A percentile compares a stretch with the other conserved stretches of the same genome.
These are phyloP conservation scores for Tetracentron sinense DNA, from an alignment of 164 flowering plant species.

Conservation along the genomic window DNA sequence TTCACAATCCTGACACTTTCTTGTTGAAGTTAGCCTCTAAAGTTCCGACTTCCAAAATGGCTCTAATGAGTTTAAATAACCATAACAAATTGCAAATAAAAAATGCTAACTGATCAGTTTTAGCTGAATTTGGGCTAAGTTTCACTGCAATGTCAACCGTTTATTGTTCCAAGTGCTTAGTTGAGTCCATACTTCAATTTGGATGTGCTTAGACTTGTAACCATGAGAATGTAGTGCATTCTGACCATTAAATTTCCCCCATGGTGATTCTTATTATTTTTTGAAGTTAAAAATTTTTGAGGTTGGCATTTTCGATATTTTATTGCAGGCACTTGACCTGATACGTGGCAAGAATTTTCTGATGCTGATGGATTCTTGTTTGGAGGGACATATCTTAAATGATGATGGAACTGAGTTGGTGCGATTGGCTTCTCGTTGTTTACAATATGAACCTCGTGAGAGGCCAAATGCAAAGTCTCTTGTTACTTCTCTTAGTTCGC, in stretches of 20 bases:
- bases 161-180: no score
- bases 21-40: background rate
- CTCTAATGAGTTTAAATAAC: background rate
- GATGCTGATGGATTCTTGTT: constrained; percentile 86
- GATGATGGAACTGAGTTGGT: constrained; percentile 90
- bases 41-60: background rate
- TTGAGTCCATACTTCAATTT: no score
- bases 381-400: constrained; percentile 85
- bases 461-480: constrained; percentile 86
- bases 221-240: background rate
- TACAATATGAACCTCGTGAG: constrained; percentile 90
- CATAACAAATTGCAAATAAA: background rate
- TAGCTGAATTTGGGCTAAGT: background rate
- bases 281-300: background rate
- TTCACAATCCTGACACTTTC: background rate
- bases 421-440: constrained; percentile 79
- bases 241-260: background rate
- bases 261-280: background rate
- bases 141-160: no score
- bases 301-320: background rate
- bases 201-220: background rate
- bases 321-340: constrained; percentile 78
- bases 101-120: no score
- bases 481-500: constrained; percentile 60
- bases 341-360: constrained; percentile 80